Evolutionary conservation across 192 early-diverging fungal genomes (phyloP).

Genomic region (Podila clonocystis): DNA sequence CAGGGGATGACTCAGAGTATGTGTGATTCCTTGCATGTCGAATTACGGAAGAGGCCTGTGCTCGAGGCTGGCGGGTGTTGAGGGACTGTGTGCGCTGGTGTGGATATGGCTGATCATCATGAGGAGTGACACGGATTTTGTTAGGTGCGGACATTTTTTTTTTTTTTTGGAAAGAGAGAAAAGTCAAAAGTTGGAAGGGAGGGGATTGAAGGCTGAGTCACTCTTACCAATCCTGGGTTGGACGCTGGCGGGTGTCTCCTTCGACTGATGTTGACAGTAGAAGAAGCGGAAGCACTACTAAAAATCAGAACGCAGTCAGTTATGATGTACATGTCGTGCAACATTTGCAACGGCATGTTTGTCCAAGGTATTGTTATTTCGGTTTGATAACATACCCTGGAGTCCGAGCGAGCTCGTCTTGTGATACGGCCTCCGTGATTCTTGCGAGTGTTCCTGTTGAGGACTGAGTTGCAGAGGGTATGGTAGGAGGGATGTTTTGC

Average conservation of each 20-base stretch:
- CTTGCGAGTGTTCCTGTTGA: background rate
- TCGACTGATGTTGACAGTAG: constrained; percentile 3
- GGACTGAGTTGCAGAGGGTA: background rate
- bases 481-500: background rate
- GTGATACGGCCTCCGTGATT: too few relatives aligned
- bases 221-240: constrained; percentile 21
- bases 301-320: too few relatives aligned
- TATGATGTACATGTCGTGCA: too few relatives aligned
- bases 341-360: too few relatives aligned
- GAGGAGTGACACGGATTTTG: too few relatives aligned
- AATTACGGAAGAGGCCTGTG: constrained; percentile 33
- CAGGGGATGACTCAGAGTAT: constrained; percentile 12
- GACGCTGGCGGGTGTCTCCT: constrained; percentile 17
- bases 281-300: too few relatives aligned
- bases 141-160: too few relatives aligned
- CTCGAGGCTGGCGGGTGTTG: constrained; percentile 5
- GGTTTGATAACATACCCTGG: too few relatives aligned
- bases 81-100: constrained; percentile 31
- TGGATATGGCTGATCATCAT: constrained; percentile 28
- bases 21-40: constrained; percentile 31
- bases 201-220: background rate
- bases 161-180: background rate
- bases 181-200: background rate
- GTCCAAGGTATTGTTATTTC: too few relatives aligned
- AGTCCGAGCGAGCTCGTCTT: too few relatives aligned